Evolutionary conservation across 495 filamentous ascomycete genomes (phyloP).

Genomic region (Talaromyces nanjingensis): DNA sequence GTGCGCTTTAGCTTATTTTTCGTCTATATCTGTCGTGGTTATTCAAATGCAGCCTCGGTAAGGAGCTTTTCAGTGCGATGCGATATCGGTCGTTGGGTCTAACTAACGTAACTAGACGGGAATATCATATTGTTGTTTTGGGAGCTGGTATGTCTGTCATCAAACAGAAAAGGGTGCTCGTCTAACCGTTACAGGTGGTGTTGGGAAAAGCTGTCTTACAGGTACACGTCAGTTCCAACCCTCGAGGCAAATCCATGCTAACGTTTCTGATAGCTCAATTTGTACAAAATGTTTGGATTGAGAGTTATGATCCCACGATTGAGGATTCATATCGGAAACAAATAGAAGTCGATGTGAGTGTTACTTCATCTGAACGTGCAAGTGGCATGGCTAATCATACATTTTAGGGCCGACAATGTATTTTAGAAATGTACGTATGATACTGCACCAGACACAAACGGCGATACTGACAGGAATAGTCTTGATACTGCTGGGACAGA

Average conservation of each 20-base stretch:
- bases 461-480: constrained; percentile 32
- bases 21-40: neutral
- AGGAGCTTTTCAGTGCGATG: constrained; percentile 18
- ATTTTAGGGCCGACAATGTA: constrained; percentile 80
- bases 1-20: neutral
- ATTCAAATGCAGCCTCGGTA: constrained; percentile 48
- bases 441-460: neutral
- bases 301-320: constrained; percentile 97
- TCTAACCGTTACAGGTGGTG: constrained; percentile 61
- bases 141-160: constrained; percentile 60
- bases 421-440: constrained; percentile 81
- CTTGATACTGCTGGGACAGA: constrained; percentile 97
- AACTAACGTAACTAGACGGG: constrained; percentile 44
- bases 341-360: constrained; percentile 84
- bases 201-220: constrained; percentile 96
- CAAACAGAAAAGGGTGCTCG: constrained; percentile 8
- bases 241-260: neutral
- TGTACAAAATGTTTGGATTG: constrained; percentile 98
- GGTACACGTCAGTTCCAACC: constrained; percentile 48
- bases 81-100: constrained; percentile 2
- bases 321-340: constrained; percentile 97
- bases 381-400: constrained; percentile 17
- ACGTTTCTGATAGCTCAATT: constrained; percentile 71
- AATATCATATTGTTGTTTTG: constrained; percentile 89
- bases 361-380: neutral